These are phyloP conservation scores for Coemansia sp. DNA, from an alignment of 192 early-diverging fungal genomes.

Conservation along the genomic window DNA sequence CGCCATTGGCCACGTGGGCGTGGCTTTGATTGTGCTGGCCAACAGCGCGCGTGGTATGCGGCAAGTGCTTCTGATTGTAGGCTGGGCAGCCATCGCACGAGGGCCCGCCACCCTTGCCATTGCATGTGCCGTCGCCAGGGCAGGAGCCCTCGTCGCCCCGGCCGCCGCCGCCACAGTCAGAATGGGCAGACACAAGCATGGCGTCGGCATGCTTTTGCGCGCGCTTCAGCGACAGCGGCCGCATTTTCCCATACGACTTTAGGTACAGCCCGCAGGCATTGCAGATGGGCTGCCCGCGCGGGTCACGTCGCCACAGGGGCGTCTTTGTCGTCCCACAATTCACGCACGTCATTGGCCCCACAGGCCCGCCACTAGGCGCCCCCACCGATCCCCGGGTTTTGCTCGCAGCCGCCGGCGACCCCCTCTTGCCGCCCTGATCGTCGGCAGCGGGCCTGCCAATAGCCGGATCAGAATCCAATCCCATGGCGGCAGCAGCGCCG, in stretches of 20 bases:
- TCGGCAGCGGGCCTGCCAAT: background rate
- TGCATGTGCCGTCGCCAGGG: conserved; percentile 75
- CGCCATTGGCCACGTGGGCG: background rate
- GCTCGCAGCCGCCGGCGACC: conserved; percentile 8
- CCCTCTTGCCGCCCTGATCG: conserved; percentile 23
- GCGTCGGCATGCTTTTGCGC: conserved; percentile 19
- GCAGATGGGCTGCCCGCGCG: conserved; percentile 71
- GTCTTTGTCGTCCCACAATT: conserved; percentile 79
- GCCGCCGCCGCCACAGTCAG: background rate
- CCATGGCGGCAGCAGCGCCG: background rate
- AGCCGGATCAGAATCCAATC: background rate
- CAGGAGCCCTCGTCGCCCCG: conserved; percentile 56
- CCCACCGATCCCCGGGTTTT: background rate
- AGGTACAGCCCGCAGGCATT: conserved; percentile 71
- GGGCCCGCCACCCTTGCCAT: conserved; percentile 67
- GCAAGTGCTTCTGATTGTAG: conserved; percentile 63
- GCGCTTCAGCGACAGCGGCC: conserved; percentile 50
- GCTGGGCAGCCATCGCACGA: conserved; percentile 76
- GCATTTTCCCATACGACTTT: conserved; percentile 53
- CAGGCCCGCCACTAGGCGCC: background rate
- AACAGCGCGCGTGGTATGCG: conserved; percentile 29
- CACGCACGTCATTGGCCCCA: conserved; percentile 57
- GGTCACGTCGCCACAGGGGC: conserved; percentile 77
- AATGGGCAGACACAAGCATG: background rate
- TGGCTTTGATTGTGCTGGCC: background rate